phyloP scores from a whole-genome alignment of 148 eudicot species.

The Rhododendron mucronatum region DNA sequence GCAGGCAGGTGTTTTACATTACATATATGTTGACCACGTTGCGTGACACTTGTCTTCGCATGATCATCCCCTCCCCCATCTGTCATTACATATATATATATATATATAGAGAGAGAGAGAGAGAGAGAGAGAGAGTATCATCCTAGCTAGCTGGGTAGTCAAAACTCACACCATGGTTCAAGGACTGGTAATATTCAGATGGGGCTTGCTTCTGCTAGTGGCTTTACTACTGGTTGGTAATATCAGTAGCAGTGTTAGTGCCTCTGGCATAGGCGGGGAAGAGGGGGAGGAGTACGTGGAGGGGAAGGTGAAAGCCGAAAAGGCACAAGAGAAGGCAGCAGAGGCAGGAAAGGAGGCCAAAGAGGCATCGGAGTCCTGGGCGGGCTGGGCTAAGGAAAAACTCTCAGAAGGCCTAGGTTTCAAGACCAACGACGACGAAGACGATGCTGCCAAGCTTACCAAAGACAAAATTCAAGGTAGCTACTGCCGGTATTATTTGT shows the following conservation, averaged over 20 bases:
- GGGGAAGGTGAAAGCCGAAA: not conserved
- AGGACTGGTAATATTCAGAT: not conserved
- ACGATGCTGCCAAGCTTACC: not conserved
- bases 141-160: no score
- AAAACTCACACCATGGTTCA: not conserved
- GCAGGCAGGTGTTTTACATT: not conserved
- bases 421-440: not conserved
- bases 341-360: conserved; percentile 16
- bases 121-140: no score
- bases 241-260: not conserved
- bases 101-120: no score
- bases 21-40: conserved; percentile 2
- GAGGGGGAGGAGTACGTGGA: not conserved
- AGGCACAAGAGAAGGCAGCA: conserved; percentile 11
- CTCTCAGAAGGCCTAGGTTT: not conserved
- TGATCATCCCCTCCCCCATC: not conserved
- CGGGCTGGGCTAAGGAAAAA: conserved; percentile 53
- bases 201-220: not conserved
- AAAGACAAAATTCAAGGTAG: not conserved
- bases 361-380: conserved; percentile 42
- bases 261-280: not conserved
- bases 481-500: not conserved
- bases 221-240: not conserved
- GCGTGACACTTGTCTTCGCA: not conserved
- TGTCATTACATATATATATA: no score